Conservation (phyloP, 73 alveolate genomes). For the Breviolum minutum region DNA sequence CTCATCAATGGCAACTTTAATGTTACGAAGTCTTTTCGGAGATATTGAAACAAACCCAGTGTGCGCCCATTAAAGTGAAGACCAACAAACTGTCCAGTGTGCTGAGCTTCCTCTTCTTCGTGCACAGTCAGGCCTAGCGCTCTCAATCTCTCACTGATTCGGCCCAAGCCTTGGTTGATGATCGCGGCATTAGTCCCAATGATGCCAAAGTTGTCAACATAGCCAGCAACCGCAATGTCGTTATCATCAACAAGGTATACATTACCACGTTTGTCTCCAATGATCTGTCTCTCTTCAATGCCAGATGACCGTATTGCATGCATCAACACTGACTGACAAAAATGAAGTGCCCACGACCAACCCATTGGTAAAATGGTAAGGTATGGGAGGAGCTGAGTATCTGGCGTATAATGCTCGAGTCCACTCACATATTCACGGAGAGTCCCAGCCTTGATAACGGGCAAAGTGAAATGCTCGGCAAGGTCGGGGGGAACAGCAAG, state of each 20-base stretch:
- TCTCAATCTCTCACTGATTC: not conserved
- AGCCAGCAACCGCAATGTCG: not conserved
- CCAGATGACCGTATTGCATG: not conserved
- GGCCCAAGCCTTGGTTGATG: slow-evolving; percentile 16
- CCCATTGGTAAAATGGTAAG: slow-evolving; percentile 27
- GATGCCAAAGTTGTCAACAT: slow-evolving; percentile 49
- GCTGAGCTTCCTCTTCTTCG: not conserved
- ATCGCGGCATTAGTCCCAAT: not conserved
- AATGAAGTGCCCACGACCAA: slow-evolving; percentile 38
- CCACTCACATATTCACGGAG: not conserved
- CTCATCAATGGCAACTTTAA: not conserved
- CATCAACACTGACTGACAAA: not conserved
- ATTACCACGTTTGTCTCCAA: slow-evolving; percentile 13
- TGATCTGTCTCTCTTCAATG: not conserved
- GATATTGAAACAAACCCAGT: not conserved
- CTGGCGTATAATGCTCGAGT: not conserved
- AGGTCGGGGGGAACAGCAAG: slow-evolving; percentile 11
- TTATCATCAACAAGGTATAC: not conserved
- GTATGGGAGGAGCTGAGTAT: not conserved
- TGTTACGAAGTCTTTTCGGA: not conserved
- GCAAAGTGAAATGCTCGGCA: not conserved
- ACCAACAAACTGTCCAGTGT: not conserved
- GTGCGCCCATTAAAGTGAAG: not conserved
- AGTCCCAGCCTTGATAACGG: not conserved
- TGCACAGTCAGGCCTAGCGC: slow-evolving; percentile 57